Base-by-base conservation (phyloP, 176 grass and related monocot species). In the Puccinellia tenuiflora region DNA sequence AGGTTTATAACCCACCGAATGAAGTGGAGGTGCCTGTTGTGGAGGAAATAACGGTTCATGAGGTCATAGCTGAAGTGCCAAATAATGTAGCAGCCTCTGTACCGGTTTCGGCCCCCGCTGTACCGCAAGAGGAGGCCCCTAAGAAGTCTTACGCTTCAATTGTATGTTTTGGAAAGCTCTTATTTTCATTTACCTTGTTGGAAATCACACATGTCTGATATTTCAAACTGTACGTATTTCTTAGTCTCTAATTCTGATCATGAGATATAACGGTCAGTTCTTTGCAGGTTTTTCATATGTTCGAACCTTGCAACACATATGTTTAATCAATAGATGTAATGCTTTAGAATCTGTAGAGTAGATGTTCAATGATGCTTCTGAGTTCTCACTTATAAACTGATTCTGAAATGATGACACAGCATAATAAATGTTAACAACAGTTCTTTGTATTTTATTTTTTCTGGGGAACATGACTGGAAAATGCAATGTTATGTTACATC, bases 141-240 rank as follows among this genome's bases (percentile, higher is more conserved):
- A 99, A 96, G 76, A 96, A 99, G 84, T 99, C 97, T 0, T 99
- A 96, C 75, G 91, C 93, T 82, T 99, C 93, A 15, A 99, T 99
- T 82, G 97, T 99, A 94, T 21, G 93, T 90, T 71, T 86, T 30
- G 2, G 11, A 37, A 67, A 50, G 3, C 30, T 66, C 6, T 33
- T 46, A 17, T 45, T 73, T 67, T 12, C n/a, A 25, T 79, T 1
- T 30, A 53, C 28, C 38, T 12, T 68, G 26, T n/a, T 68, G 25
- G 26, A 80, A 18, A 64, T 62, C 18, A 54, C 22, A 4, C 25
- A 6, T 53, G 7, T 64, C 29, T 53, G 21, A 70, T 26, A 77
- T 34, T 60, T 40, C 9, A 34, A 71, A 37, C 14, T 21, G 5
- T 28, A 0, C 3, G 47, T 56, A 43, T 52, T 35, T 73, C 3